phyloP scores from a whole-genome alignment of 345 rosid genomes.

The Populus nigra region DNA sequence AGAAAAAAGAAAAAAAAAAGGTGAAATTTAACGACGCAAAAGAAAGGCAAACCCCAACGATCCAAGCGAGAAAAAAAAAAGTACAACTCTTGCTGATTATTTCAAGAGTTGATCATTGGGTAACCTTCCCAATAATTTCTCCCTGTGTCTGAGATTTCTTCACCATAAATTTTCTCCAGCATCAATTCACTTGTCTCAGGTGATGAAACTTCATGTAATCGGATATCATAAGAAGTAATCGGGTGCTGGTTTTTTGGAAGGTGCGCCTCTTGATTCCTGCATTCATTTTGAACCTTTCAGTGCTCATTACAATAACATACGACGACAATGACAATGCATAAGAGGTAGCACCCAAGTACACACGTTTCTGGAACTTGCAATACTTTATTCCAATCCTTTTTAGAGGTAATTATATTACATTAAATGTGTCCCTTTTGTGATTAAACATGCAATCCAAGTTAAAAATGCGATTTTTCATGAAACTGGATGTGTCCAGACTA shows the following conservation, averaged over 20 bases:
- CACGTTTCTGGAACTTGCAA: neutral
- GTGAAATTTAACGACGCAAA: neutral
- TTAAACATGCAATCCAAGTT: neutral
- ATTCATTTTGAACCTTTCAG: slow-evolving; percentile 11
- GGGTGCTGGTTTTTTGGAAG: slow-evolving; percentile 84
- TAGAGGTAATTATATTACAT: neutral
- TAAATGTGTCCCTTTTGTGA: neutral
- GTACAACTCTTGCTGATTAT: slow-evolving; percentile 6
- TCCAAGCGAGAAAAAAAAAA: neutral
- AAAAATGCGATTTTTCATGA: neutral
- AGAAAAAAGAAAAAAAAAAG: neutral
- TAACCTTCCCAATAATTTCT: slow-evolving; percentile 2
- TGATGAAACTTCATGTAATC: neutral
- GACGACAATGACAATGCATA: neutral
- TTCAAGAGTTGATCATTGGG: slow-evolving; percentile 17
- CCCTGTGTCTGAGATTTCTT: neutral
- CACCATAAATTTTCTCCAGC: slow-evolving; percentile 1
- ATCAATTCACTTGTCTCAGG: slow-evolving; percentile 1
- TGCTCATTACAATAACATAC: neutral
- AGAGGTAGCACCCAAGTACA: neutral
- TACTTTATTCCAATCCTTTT: neutral
- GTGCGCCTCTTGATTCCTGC: slow-evolving; percentile 93
- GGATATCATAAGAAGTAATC: slow-evolving; percentile 77
- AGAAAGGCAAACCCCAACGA: neutral
- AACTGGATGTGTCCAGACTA: neutral